A percentile compares a stretch with the other conserved stretches of the same genome.
These are phyloP conservation scores for Phytomonas serpens DNA, from an alignment of 208 protist species.

Conservation along the genomic window DNA sequence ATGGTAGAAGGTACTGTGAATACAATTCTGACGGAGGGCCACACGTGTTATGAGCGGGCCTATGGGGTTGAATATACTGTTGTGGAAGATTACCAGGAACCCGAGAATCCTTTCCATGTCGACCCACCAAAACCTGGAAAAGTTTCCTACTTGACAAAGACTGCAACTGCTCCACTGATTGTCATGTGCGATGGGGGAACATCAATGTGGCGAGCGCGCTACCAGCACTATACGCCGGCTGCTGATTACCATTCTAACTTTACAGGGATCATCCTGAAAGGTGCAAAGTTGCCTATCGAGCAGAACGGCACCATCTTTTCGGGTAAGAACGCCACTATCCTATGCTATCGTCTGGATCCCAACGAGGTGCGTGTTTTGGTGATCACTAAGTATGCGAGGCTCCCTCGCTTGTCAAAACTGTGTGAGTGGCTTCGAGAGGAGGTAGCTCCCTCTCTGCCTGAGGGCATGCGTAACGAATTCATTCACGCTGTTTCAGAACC, in stretches of 20 bases:
- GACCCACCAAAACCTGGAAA: constrained; percentile 24
- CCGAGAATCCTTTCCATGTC: constrained; percentile 39
- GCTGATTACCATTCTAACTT: constrained; percentile 85
- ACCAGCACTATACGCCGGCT: constrained; percentile 75
- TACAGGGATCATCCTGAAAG: constrained; percentile 74
- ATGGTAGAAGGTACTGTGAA: constrained; percentile 81
- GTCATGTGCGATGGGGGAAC: constrained; percentile 92
- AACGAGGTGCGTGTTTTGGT: constrained; percentile 77
- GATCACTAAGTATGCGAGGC: constrained; percentile 74
- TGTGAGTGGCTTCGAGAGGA: constrained; percentile 74
- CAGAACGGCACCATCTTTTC: constrained; percentile 89
- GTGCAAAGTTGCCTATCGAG: constrained; percentile 61
- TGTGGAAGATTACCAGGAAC: constrained; percentile 39
- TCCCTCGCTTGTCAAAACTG: constrained; percentile 68
- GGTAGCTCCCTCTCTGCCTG: constrained; percentile 73
- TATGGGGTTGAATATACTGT: constrained; percentile 78
- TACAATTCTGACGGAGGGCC: constrained; percentile 46
- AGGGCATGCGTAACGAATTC: constrained; percentile 67
- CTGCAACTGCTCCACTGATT: constrained; percentile 72
- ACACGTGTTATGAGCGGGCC: constrained; percentile 46
- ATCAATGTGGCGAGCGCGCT: constrained; percentile 86
- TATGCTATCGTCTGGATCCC: constrained; percentile 84
- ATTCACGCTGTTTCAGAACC: constrained; percentile 41
- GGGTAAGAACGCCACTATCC: constrained; percentile 82
- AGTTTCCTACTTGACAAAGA: constrained; percentile 28